Evolutionary conservation across 139 green algal genomes (phyloP).

Genomic region (Chlamydomonas incerta): DNA sequence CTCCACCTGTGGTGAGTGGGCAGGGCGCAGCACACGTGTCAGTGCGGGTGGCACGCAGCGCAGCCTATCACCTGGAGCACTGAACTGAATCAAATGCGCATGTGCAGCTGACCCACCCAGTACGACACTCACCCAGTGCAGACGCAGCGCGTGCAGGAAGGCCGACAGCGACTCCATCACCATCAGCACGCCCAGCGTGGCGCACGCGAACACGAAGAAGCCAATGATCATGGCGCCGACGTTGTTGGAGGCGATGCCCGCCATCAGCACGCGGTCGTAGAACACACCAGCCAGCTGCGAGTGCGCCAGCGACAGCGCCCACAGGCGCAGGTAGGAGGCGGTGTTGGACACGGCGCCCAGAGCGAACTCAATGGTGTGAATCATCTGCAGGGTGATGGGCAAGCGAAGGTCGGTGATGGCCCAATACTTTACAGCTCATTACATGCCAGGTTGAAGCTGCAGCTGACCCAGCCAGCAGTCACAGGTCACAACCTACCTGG

Average conservation of each 20-base stretch:
- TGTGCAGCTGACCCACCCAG: not conserved
- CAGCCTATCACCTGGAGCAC: too few relatives aligned
- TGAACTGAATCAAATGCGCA: too few relatives aligned
- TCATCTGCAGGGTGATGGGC: slow-evolving; percentile 62
- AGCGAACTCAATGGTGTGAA: slow-evolving; percentile 99
- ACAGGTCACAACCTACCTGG: not conserved
- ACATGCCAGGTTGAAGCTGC: not conserved
- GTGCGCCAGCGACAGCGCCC: slow-evolving; percentile 97
- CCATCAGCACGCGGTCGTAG: slow-evolving; percentile 96
- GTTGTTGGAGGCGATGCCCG: slow-evolving; percentile 60
- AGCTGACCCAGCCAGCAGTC: slow-evolving; percentile 1
- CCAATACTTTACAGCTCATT: slow-evolving; percentile 33
- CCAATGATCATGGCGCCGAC: slow-evolving; percentile 71
- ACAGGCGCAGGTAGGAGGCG: slow-evolving; percentile 97
- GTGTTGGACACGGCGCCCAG: slow-evolving; percentile 98
- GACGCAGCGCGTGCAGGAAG: slow-evolving; percentile 97
- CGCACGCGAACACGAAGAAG: slow-evolving; percentile 93
- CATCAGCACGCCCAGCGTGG: slow-evolving; percentile 97
- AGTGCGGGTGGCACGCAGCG: too few relatives aligned
- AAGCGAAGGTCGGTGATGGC: slow-evolving; percentile 21
- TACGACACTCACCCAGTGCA: slow-evolving; percentile 87
- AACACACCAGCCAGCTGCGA: slow-evolving; percentile 94
- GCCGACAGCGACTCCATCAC: slow-evolving; percentile 97
- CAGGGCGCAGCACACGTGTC: too few relatives aligned
- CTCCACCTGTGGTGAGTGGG: slow-evolving; percentile 62